A percentile compares a stretch with the other conserved stretches of the same genome.
Evolutionary conservation across 805 yeast genomes (phyloP).

Genomic region (Isabelozyma gotoi): DNA sequence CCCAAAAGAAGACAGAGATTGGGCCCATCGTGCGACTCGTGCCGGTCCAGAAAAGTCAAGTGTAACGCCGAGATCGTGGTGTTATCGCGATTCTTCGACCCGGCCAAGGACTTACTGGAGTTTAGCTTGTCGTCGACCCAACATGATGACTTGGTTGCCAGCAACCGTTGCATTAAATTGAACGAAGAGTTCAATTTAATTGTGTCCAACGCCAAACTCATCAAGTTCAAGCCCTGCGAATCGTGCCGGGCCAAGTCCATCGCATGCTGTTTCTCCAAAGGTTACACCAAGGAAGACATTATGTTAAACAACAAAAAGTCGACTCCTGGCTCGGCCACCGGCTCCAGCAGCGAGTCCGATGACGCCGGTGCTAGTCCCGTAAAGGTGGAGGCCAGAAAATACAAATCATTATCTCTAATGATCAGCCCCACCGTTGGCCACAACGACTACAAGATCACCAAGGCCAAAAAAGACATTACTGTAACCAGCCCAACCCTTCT

Average conservation of each 20-base stretch:
- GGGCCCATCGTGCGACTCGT: conserved; percentile 75
- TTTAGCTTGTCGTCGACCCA: neutral
- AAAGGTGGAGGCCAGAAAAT: conserved; percentile 12
- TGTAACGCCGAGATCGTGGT: conserved; percentile 66
- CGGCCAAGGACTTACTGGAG: neutral
- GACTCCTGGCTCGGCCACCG: neutral
- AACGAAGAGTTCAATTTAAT: conserved; percentile 11
- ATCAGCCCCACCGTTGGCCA: conserved; percentile 3
- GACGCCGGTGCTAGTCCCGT: neutral
- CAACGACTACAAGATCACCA: conserved; percentile 4
- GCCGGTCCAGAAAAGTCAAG: conserved; percentile 67
- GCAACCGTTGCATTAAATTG: neutral
- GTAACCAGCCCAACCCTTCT: neutral
- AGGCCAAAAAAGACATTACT: neutral
- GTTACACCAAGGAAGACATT: conserved; percentile 64
- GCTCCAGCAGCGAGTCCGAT: neutral
- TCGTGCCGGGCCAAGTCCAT: conserved; percentile 50
- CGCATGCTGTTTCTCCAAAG: conserved; percentile 59
- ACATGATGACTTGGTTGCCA: conserved; percentile 4
- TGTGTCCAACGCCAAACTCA: conserved; percentile 28
- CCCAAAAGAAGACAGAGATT: conserved; percentile 54
- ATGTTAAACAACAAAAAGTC: conserved; percentile 30
- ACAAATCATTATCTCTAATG: conserved; percentile 3
- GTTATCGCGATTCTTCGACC: conserved; percentile 15
- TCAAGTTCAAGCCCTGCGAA: conserved; percentile 55